These are phyloP conservation scores for Penicillium sp. DNA, from an alignment of 2,329 filamentous ascomycete species.

Conservation along the genomic window DNA sequence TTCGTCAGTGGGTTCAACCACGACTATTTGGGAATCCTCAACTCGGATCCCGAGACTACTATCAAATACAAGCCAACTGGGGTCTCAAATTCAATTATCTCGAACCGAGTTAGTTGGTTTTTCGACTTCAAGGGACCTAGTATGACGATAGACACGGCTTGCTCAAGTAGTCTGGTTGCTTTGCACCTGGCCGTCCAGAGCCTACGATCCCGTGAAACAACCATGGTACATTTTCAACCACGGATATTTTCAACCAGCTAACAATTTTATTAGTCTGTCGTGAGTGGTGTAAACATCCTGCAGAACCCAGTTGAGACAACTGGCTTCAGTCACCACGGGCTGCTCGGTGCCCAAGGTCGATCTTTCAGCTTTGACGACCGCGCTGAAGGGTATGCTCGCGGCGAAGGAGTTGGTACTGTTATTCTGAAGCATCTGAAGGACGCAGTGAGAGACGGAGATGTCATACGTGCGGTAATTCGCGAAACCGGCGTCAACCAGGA, in stretches of 20 bases:
- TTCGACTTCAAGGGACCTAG: conserved; percentile 34
- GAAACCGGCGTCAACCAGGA: conserved; percentile 34
- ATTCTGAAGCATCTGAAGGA: conserved; percentile 34
- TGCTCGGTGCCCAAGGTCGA: conserved; percentile 40
- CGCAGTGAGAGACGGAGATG: conserved; percentile 39
- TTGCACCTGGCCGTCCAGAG: conserved; percentile 46
- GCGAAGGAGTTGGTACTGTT: conserved; percentile 40
- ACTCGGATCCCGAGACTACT: conserved; percentile 25
- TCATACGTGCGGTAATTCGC: conserved; percentile 40
- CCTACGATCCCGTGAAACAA: conserved; percentile 23
- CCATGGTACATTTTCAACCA: conserved; percentile 24
- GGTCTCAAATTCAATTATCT: conserved; percentile 23
- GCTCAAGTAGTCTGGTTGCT: conserved; percentile 43
- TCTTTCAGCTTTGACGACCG: conserved; percentile 37
- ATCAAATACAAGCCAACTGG: conserved; percentile 30
- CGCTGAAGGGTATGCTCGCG: conserved; percentile 41
- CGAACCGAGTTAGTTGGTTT: conserved; percentile 31
- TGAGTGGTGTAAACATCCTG: conserved; percentile 45
- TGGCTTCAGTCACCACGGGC: conserved; percentile 39
- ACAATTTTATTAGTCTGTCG: conserved; percentile 32
- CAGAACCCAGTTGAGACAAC: conserved; percentile 35
- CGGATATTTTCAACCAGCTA: neutral
- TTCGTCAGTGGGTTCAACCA: conserved; percentile 32
- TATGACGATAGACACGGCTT: conserved; percentile 46
- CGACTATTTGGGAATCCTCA: conserved; percentile 29